A percentile compares a stretch with the other conserved stretches of the same genome.
Conservation (phyloP, 169 alveolate species). For the Besnoitia besnoiti region DNA sequence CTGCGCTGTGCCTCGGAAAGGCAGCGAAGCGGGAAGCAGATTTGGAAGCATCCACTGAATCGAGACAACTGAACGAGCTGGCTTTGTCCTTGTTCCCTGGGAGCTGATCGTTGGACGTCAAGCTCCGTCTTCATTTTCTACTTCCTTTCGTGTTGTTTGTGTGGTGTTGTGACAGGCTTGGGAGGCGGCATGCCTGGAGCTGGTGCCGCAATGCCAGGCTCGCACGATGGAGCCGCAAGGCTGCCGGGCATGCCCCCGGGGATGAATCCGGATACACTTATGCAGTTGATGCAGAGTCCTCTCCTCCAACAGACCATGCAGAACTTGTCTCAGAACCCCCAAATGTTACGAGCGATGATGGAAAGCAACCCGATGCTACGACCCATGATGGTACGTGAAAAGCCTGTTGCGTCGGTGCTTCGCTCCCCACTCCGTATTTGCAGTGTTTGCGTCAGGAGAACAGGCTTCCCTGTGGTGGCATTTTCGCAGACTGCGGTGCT, state of each 20-base stretch:
- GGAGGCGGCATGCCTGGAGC: conserved; percentile 41
- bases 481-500: no score
- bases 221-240: neutral
- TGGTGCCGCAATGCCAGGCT: conserved; percentile 40
- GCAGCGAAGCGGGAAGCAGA: no score
- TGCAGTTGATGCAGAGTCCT: conserved; percentile 81
- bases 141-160: neutral
- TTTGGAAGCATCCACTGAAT: no score
- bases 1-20: no score
- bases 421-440: neutral
- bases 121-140: neutral
- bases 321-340: conserved; percentile 58
- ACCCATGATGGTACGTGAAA: conserved; percentile 74
- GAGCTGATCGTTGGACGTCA: no score
- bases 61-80: no score
- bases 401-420: neutral
- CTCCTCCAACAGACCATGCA: conserved; percentile 81
- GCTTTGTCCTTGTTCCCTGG: no score
- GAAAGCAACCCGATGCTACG: conserved; percentile 85
- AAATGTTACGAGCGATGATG: conserved; percentile 80
- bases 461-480: neutral
- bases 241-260: conserved; percentile 52
- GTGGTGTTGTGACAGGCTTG: neutral
- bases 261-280: conserved; percentile 66
- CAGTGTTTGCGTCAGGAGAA: neutral